Base-by-base conservation (phyloP, 768 basidiomycete species). In the Rhodotorula kratochvilovae region DNA sequence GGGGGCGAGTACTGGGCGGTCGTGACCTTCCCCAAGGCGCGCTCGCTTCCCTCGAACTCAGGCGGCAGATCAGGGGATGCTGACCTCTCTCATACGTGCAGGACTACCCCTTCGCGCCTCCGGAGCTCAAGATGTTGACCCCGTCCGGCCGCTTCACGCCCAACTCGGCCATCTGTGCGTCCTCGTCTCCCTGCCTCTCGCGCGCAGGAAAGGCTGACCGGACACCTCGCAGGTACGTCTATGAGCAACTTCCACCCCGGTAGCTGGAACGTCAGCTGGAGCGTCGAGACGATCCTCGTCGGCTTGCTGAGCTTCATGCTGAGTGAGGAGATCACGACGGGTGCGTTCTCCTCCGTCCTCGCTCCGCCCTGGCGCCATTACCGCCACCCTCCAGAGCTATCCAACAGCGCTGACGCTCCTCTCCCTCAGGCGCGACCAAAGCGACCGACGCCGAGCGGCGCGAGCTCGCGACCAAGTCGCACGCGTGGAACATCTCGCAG, bases 21-120 rank as follows among this genome's bases (percentile, higher is more conserved):
- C 29, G 87, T 98, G 64, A 83, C 92, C 50, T 98, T 98, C 78
- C 93, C 94, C 3, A 71, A 67, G 50, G 69, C 66, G 21, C 27
- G 57, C 31, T 15, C n/a, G 27, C 16, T 29, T 6, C 82, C 90
- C 21, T 21, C 48, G 16, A 31, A 3, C 21, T 33, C 27, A 21
- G 10, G 29, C 53, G 7, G 15, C n/a, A 8, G 10, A n/a, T 8
- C 19, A 42, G 10, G 39, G 13, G 8, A 39, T 39, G 39, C 39
- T 39, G 45, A 23, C 21, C 45, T 23, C 62, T 12, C 8, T 10
- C 29, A 39, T 13, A 29, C 33, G n/a, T n/a, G 33, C 54, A 72
- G 71, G 94, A 97, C 81, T 98, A 97, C 80, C 91, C 91, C 5
- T 95, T 96, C 84, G 95, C 92, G 80, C 93, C 93, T 0, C 94